Evolutionary conservation across 192 early-diverging fungal genomes (phyloP), one percentile per base, ranked within the genome.

Genomic region (Coemansia sp.): DNA sequence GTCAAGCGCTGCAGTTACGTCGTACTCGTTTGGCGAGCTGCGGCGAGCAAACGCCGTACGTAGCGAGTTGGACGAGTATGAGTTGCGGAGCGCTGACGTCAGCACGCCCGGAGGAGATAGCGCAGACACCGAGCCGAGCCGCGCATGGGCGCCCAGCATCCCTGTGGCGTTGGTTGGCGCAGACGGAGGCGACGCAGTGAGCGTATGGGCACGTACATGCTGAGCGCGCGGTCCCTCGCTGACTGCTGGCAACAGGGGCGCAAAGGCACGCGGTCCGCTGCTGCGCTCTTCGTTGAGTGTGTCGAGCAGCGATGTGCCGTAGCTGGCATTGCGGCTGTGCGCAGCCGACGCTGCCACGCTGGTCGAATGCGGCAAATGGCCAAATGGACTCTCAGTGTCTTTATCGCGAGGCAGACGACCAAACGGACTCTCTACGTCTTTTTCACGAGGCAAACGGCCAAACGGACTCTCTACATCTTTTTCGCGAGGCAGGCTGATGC

Each of bases 231-330:
- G 19, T 45, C 25, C 11, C 60, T 41, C 41, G 59, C 37, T 61
- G 43, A 31, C 23, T 6, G 17, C 16, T 16, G 27, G 47, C 19
- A 59, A 55, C 61, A 62, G 23, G 26, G 68, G 65, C 37, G 64
- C 68, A 17, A n/a, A 22, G 4, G 11, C 26, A 12, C 23, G 23
- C 29, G 25, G 26, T 2, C 25, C 53, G 14, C 7, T 29, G 52
- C 25, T 23, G 11, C 51, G 49, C 27, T 72, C 73, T 43, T 81
- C 78, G 64, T 81, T 81, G 2, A 81, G 68, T 17, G 78, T 72
- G 39, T 81, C 78, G 3, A 81, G 78, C 53, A 81, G 73, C 41
- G 78, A 75, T 1, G 78, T 81, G 57, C 78, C 78, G 61, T 81
- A 81, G 72, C 72, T 75, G 26, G 72, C 78, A 4, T 72, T 81